These are phyloP conservation scores for Fusarium graminum DNA, from an alignment of 2,329 filamentous ascomycete species.

Conservation along the genomic window DNA sequence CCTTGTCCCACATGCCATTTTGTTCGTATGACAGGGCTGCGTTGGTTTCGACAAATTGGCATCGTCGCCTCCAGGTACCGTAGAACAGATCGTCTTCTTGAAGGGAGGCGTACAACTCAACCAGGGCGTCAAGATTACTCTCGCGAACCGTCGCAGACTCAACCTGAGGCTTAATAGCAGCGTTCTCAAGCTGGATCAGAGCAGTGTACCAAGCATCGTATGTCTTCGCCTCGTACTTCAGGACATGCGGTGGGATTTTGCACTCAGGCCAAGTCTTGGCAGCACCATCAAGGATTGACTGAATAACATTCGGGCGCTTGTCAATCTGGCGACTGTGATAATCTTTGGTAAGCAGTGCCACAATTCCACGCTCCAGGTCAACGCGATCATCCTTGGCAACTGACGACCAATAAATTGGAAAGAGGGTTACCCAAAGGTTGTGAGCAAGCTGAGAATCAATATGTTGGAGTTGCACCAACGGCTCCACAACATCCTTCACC, in stretches of 20 bases:
- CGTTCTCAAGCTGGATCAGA: constrained; percentile 88
- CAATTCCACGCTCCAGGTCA: constrained; percentile 91
- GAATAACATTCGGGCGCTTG: constrained; percentile 93
- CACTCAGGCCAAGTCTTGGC: constrained; percentile 87
- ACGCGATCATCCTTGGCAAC: constrained; percentile 87
- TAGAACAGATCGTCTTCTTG: constrained; percentile 99
- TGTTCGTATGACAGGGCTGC: constrained; percentile 98
- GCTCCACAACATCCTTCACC: constrained; percentile 88
- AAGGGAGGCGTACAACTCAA: constrained; percentile 89
- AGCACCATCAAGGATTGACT: constrained; percentile 89
- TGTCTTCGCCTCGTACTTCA: constrained; percentile 94
- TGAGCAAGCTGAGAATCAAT: constrained; percentile 84
- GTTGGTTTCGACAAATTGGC: constrained; percentile 97
- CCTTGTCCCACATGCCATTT: constrained; percentile 99
- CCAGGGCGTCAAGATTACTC: constrained; percentile 95
- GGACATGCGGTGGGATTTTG: constrained; percentile 93
- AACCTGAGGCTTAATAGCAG: constrained; percentile 84
- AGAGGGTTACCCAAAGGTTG: constrained; percentile 90
- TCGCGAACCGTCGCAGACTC: constrained; percentile 89
- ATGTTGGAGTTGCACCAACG: constrained; percentile 92
- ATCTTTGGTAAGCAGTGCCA: constrained; percentile 92
- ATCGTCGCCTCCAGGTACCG: constrained; percentile 93
- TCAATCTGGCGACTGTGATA: constrained; percentile 96
- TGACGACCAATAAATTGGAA: constrained; percentile 94
- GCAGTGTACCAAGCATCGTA: constrained; percentile 99